Base-by-base conservation (phyloP, 2,329 filamentous ascomycete species). In the Epichloe scottii region DNA sequence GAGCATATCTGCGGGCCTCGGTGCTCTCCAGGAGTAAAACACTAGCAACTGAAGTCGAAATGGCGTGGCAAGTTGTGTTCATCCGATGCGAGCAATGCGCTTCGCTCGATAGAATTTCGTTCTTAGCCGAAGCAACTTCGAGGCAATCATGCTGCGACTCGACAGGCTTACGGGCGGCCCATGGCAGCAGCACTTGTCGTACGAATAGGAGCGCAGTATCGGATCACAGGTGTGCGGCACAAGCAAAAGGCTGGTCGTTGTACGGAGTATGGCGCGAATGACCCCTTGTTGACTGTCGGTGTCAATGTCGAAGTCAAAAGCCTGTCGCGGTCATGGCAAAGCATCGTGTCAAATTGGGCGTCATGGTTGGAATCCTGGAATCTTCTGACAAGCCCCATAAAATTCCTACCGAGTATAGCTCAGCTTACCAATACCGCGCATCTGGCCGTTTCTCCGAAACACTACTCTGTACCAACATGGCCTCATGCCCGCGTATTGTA, bases 1-100 rank as follows among this genome's bases (percentile, higher is more conserved):
- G 49, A 77, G 68, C 74, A 77, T 77, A 12, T 42, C 48, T 44
- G 40, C 40, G 37, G 10, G 43, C 37, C 45, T 41, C 17, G 35
- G 19, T 37, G 38, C 33, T 34, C 37, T 39, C n/a, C 41, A 26
- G 14, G 35, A 41, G 39, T 23, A n/a, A 30, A n/a, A 12, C 8
- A 15, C n/a, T 30, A 23, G 39, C 38, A 23, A 30, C 3, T 38
- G 14, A 19, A 26, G 5, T 49, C 15, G 39, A 26, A 19, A 8
- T 19, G 30, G 7, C 11, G 15, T 12, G 40, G 19, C 8, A 19
- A 17, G 11, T 17, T 42, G 19, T 45, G 30, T 44, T 19, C 26
- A 46, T 39, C 17, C 10, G 41, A 40, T 30, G 10, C 30, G 33
- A 17, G 7, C 8, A 46, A 21, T 10, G 33, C 26, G 44, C 33